Evolutionary conservation across 73 alveolate species (phyloP), one percentile per base, ranked within the genome.

Genomic region (Urostyla sp.): DNA sequence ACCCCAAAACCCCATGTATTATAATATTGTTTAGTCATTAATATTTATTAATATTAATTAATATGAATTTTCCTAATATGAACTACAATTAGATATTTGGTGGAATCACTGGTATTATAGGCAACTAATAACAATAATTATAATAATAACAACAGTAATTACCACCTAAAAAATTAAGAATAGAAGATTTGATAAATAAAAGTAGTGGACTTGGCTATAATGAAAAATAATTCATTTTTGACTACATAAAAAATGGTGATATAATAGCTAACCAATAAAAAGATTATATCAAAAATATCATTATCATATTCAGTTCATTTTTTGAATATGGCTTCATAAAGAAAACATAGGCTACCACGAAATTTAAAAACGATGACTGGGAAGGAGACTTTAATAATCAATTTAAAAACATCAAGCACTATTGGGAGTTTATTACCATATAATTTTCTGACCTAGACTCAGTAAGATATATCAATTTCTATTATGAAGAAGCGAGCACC

Each of bases 401-500:
- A 23, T 55, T 55, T 27, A 46, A 46, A 11, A 37, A 55, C 23
- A 31, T 59, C 16, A 38, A 59, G 44, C 77, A 59, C 44, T 59
- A 59, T 31, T 59, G 77, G 77, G 77, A 59, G 36, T 59, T 34
- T 23, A 59, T 59, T 21, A 59, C 77, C 4, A 20, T 59, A 34
- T 31, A 59, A 4, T 59, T 59, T 20, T 23, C 58, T 23, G 77
- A 59, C 5, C 31, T 59, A 59, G 77, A 59, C 16, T 7, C 57
- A 34, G 77, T 59, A 20, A 59, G 34, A 37, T 59, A 59, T 23
- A 37, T 59, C 4, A 59, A 59, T 21, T 59, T 59, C 31, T 59
- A 59, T 32, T 59, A 59, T 21, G 77, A 59, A 31, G 77, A 59
- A 7, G 77, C 77, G 6, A 23, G 57, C n/a, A 59, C 44, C 23